Base-by-base conservation (phyloP, 768 basidiomycete genomes). In the Pisolithus tinctorius region DNA sequence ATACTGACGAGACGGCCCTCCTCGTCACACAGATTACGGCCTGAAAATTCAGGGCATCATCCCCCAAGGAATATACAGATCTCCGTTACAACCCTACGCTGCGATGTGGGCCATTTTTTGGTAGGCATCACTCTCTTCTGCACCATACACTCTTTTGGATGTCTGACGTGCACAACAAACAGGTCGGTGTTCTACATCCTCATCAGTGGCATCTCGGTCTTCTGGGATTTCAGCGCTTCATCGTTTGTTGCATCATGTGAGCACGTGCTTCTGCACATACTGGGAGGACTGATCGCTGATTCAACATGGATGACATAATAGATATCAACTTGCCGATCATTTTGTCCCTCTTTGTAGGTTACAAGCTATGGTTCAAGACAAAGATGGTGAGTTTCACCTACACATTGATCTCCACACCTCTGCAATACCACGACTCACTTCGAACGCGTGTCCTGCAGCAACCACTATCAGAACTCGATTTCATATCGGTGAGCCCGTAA, bases 91-190 rank as follows among this genome's bases (percentile, higher is more conserved):
- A 60, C 87, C 87, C 0, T 88, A 77, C 57, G 64, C 86, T 34
- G 70, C 85, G 14, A 82, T 79, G 64, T 86, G 86, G 80, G 87
- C 82, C 23, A 68, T 84, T 44, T 76, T 78, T 65, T 85, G 86
- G 81, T 80, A 75, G 66, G 74, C 71, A 55, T 65, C 70, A 47
- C 61, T 66, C 27, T 4, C 43, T n/a, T 45, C 13, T 4, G 31
- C 53, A 52, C 13, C 17, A 34, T 16, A 9, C n/a, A 14, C 2
- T 14, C 25, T 25, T 29, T 16, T 13, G 6, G n/a, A 36, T 45
- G 17, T 25, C 25, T 37, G 20, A 16, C 31, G 11, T 6, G 40
- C 40, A 9, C 40, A 3, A 41, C 17, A 16, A 45, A 25, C 46
- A 62, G 61, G 61, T 30, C 60, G 11, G 45, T 68, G 2, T 59